Evolutionary conservation across 768 basidiomycete genomes (phyloP).

Genomic region (Neoboletus subvelutipes): DNA sequence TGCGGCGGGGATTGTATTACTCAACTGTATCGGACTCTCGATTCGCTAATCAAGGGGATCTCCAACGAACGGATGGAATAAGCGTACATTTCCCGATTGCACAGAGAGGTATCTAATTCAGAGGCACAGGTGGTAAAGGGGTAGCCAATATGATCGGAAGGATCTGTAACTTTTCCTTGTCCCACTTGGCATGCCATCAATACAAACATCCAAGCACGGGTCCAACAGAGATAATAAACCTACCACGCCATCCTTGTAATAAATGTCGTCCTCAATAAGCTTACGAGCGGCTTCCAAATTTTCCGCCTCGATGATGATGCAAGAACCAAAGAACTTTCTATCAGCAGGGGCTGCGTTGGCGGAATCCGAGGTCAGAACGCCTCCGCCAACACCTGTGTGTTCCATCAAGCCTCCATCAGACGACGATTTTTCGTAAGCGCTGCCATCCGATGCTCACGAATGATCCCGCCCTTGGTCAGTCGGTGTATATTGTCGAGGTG

Average conservation of each 20-base stretch:
- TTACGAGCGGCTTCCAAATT: slow-evolving; percentile 43
- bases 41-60: neutral
- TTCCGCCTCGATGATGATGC: slow-evolving; percentile 53
- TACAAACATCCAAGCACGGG: neutral
- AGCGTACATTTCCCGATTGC: neutral
- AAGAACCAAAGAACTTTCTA: slow-evolving; percentile 59
- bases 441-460: slow-evolving; percentile 43
- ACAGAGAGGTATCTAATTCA: slow-evolving; percentile 2
- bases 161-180: slow-evolving; percentile 53
- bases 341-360: slow-evolving; percentile 43
- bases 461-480: slow-evolving; percentile 38
- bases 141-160: slow-evolving; percentile 41
- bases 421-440: neutral
- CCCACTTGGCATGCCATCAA: slow-evolving; percentile 46
- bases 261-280: slow-evolving; percentile 25
- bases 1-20: neutral
- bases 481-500: slow-evolving; percentile 49
- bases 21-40: neutral
- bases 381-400: slow-evolving; percentile 53
- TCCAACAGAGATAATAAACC: neutral
- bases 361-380: slow-evolving; percentile 55
- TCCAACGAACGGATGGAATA: neutral
- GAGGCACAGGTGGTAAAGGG: slow-evolving; percentile 9
- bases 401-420: slow-evolving; percentile 13
- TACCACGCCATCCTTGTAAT: slow-evolving; percentile 27